Evolutionary conservation across 495 filamentous ascomycete species (phyloP).

Genomic region (Podospora anserina): DNA sequence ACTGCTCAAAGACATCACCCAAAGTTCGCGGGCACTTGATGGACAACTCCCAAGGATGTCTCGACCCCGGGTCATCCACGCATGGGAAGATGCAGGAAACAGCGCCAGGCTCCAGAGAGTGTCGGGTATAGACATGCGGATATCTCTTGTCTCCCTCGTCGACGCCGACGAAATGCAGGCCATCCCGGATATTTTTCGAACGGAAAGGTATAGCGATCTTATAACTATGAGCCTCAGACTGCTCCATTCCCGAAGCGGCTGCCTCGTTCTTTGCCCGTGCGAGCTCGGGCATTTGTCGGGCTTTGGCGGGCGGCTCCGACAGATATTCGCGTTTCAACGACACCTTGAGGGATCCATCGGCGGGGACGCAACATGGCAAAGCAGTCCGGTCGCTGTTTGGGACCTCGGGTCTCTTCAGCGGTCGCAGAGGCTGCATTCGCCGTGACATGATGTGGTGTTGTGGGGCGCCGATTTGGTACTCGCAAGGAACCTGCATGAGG

Average conservation of each 20-base stretch:
- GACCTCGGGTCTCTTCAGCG: constrained; percentile 47
- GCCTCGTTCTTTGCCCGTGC: constrained; percentile 27
- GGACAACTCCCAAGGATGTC: constrained; percentile 82
- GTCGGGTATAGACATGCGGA: constrained; percentile 87
- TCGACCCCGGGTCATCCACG: constrained; percentile 73
- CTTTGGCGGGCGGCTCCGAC: constrained; percentile 34
- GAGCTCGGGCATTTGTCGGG: constrained; percentile 29
- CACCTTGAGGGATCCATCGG: constrained; percentile 43
- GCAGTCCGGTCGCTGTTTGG: constrained; percentile 38
- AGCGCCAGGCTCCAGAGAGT: constrained; percentile 69
- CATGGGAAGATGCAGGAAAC: constrained; percentile 88
- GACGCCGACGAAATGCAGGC: constrained; percentile 84
- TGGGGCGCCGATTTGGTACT: constrained; percentile 54
- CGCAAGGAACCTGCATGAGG: constrained; percentile 57
- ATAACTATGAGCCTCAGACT: constrained; percentile 32
- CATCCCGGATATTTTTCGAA: constrained; percentile 71
- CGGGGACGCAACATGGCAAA: constrained; percentile 40
- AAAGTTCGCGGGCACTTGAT: constrained; percentile 81
- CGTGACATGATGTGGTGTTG: constrained; percentile 72
- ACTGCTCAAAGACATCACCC: constrained; percentile 68
- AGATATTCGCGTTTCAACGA: constrained; percentile 34
- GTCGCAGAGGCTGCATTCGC: constrained; percentile 61
- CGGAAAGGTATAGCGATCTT: constrained; percentile 67
- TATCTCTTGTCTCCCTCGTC: constrained; percentile 74
- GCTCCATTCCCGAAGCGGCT: background rate